These are phyloP conservation scores for Cryptococcus sp. DNA, from an alignment of 1,284 basidiomycete genomes.

Conservation along the genomic window DNA sequence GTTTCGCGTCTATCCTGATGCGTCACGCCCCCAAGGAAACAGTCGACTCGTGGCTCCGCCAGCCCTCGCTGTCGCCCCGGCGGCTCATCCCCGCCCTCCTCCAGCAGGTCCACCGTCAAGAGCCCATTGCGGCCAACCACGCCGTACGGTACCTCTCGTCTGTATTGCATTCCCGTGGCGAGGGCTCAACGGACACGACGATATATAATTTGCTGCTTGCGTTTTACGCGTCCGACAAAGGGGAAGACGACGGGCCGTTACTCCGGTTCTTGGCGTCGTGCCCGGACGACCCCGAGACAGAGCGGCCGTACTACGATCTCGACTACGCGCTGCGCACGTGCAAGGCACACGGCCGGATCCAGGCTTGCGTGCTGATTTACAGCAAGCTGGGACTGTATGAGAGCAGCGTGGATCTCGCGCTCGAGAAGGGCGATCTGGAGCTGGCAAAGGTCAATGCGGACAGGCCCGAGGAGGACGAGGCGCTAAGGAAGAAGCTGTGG, in stretches of 20 bases:
- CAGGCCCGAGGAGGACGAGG: slow-evolving; percentile 83
- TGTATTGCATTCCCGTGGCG: slow-evolving; percentile 60
- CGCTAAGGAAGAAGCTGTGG: slow-evolving; percentile 91
- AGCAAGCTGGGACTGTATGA: slow-evolving; percentile 97
- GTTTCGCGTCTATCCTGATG: slow-evolving; percentile 83
- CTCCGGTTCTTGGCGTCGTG: slow-evolving; percentile 81
- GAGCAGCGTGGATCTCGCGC: slow-evolving; percentile 89
- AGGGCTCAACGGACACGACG: slow-evolving; percentile 72
- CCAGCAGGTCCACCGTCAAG: slow-evolving; percentile 60
- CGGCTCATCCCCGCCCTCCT: slow-evolving; percentile 86
- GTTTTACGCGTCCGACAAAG: slow-evolving; percentile 62
- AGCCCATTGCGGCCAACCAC: slow-evolving; percentile 59
- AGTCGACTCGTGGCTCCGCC: slow-evolving; percentile 87
- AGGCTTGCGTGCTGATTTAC: slow-evolving; percentile 94
- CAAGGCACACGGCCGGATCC: slow-evolving; percentile 72
- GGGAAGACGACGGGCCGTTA: slow-evolving; percentile 70
- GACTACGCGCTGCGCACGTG: slow-evolving; percentile 94
- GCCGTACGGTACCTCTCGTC: slow-evolving; percentile 84
- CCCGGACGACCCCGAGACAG: slow-evolving; percentile 75
- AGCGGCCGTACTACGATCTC: slow-evolving; percentile 89
- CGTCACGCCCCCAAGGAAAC: slow-evolving; percentile 80
- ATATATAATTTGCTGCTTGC: slow-evolving; percentile 94
- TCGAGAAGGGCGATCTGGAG: slow-evolving; percentile 89
- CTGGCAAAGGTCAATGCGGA: slow-evolving; percentile 91
- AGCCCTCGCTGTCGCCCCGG: slow-evolving; percentile 71